These are phyloP conservation scores for Mesembryanthemum crystallinum DNA, from an alignment of 148 eudicot species.

Conservation along the genomic window DNA sequence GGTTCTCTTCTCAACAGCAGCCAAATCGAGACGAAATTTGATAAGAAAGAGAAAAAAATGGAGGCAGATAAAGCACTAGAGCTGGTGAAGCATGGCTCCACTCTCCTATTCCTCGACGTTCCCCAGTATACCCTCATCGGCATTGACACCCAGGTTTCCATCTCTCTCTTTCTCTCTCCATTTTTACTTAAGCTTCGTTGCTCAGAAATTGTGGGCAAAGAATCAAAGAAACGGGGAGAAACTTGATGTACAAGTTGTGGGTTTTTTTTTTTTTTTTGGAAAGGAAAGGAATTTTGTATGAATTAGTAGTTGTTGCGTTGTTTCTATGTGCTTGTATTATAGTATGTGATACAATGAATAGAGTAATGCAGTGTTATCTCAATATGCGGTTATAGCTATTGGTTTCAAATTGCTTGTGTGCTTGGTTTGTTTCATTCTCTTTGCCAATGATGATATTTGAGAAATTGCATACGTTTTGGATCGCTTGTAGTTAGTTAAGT, in stretches of 20 bases:
- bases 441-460: not conserved
- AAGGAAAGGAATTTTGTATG: not conserved
- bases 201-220: too few relatives aligned
- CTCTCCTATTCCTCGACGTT: conserved; percentile 76
- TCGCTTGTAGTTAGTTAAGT: not conserved
- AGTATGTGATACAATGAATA: not conserved
- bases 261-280: too few relatives aligned
- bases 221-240: too few relatives aligned
- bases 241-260: not conserved
- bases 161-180: conserved; percentile 3
- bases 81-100: conserved; percentile 63
- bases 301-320: not conserved
- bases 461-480: not conserved
- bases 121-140: conserved; percentile 81
- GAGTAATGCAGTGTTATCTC: not conserved
- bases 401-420: not conserved
- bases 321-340: too few relatives aligned
- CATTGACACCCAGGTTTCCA: conserved; percentile 77
- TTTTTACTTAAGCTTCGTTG: too few relatives aligned
- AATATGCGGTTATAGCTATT: not conserved
- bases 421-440: not conserved
- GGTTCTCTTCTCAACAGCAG: not conserved
- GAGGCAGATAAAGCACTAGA: conserved; percentile 64
- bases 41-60: conserved; percentile 37
- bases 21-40: not conserved